Evolutionary conservation across 2,329 filamentous ascomycete genomes (phyloP).

Genomic region (Curvularia verruculosa): DNA sequence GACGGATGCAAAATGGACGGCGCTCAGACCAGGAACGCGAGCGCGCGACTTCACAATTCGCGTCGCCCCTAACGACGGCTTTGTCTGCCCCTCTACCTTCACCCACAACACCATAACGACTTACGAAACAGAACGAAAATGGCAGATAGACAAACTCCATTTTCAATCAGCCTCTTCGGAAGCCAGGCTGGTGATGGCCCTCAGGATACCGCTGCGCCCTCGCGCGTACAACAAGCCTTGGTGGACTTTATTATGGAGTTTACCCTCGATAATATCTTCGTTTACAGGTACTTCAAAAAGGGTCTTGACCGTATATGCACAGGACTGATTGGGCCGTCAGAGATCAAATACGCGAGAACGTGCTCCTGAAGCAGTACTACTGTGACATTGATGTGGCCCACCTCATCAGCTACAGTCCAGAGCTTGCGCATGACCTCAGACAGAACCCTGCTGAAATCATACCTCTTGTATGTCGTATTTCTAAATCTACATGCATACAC

Average conservation of each 20-base stretch:
- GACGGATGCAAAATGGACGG: slow-evolving; percentile 16
- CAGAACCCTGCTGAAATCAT: slow-evolving; percentile 93
- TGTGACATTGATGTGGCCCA: slow-evolving; percentile 97
- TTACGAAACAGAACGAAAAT: slow-evolving; percentile 28
- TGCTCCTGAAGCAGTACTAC: slow-evolving; percentile 89
- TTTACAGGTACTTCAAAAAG: slow-evolving; percentile 70
- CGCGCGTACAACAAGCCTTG: slow-evolving; percentile 72
- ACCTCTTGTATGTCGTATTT: slow-evolving; percentile 70
- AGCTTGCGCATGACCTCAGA: slow-evolving; percentile 85
- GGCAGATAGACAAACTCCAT: slow-evolving; percentile 80
- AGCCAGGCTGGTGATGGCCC: slow-evolving; percentile 46
- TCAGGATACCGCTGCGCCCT: slow-evolving; percentile 41
- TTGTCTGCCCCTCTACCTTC: slow-evolving; percentile 23
- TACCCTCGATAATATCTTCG: slow-evolving; percentile 89
- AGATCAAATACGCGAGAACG: slow-evolving; percentile 95
- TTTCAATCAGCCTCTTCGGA: slow-evolving; percentile 79
- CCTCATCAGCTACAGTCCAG: slow-evolving; percentile 94
- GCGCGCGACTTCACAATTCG: slow-evolving; percentile 21
- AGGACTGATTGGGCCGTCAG: slow-evolving; percentile 58
- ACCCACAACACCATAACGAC: slow-evolving; percentile 20
- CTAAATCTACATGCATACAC: neutral
- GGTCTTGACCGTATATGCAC: neutral
- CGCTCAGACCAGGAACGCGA: slow-evolving; percentile 25
- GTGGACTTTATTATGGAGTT: slow-evolving; percentile 94
- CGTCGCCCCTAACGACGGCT: slow-evolving; percentile 28